Percentiles rank a stretch among this genome's conserved stretches.
Evolutionary conservation across 257 asterid species (phyloP).

Genomic region (Avicennia marina): DNA sequence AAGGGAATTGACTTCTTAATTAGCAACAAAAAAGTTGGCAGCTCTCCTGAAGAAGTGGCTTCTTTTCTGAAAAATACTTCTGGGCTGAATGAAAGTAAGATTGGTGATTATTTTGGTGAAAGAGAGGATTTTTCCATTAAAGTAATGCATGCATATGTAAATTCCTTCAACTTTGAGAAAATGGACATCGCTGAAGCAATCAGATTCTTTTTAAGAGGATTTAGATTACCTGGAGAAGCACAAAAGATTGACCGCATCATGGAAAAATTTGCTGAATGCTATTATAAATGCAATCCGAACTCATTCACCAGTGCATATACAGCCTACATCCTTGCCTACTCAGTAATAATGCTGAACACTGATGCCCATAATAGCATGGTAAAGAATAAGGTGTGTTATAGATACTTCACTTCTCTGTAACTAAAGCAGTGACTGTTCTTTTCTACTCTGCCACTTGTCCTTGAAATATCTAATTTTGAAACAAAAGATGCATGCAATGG

Average conservation of each 20-base stretch:
- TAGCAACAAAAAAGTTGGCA: constrained; percentile 68
- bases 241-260: constrained; percentile 97
- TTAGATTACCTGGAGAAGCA: constrained; percentile 98
- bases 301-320: constrained; percentile 95
- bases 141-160: constrained; percentile 98
- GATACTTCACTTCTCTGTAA: background rate
- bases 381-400: constrained; percentile 81
- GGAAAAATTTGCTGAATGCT: constrained; percentile 99
- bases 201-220: constrained; percentile 89
- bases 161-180: constrained; percentile 82
- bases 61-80: constrained; percentile 77
- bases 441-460: too few relatives aligned
- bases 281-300: constrained; percentile 89
- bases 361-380: constrained; percentile 99
- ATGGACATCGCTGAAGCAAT: constrained; percentile 95
- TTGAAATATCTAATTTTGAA: too few relatives aligned
- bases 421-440: background rate
- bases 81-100: constrained; percentile 80
- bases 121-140: constrained; percentile 91
- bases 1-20: constrained; percentile 90
- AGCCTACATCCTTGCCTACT: constrained; percentile 96
- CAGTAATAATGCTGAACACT: constrained; percentile 98
- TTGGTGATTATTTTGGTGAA: constrained; percentile 98
- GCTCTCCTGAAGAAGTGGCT: constrained; percentile 91
- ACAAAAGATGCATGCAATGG: background rate